Conservation (phyloP, 768 basidiomycete genomes). For the Flagelloscypha sp. region DNA sequence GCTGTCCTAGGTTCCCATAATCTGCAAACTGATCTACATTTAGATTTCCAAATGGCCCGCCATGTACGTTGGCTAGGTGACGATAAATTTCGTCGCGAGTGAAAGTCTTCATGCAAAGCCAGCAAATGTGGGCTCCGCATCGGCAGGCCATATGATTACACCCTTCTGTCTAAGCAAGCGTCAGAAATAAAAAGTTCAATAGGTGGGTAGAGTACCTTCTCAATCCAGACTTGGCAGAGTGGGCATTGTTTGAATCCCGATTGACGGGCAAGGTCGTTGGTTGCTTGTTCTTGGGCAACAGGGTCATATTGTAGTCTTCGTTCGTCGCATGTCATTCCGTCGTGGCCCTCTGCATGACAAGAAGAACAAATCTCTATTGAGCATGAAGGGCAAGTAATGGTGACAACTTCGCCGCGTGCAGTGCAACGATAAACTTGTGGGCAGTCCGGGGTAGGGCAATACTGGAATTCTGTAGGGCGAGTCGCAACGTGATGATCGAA, state of each 20-base stretch:
- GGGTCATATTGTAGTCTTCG: conserved; percentile 23
- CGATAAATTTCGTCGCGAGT: conserved; percentile 18
- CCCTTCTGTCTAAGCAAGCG: conserved; percentile 36
- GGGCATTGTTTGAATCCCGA: conserved; percentile 41
- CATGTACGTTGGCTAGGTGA: conserved; percentile 25
- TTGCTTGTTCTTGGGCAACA: conserved; percentile 33
- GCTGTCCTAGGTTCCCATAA: too few species aligned
- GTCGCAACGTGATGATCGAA: conserved; percentile 11
- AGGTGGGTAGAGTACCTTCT: too few species aligned
- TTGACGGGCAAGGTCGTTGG: conserved; percentile 28
- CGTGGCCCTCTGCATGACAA: conserved; percentile 43
- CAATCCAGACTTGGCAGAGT: conserved; percentile 32
- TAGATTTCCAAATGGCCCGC: conserved; percentile 11
- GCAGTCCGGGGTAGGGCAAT: conserved; percentile 14
- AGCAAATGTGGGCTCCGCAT: conserved; percentile 47
- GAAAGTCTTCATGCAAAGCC: conserved; percentile 44
- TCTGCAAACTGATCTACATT: too few species aligned
- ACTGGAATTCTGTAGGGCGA: conserved; percentile 12
- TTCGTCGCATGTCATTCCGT: conserved; percentile 43
- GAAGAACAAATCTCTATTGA: conserved; percentile 37
- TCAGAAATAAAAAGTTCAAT: too few species aligned
- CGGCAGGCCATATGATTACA: conserved; percentile 49
- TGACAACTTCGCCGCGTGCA: conserved; percentile 4
- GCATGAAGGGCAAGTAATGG: conserved; percentile 40
- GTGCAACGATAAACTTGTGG: conserved; percentile 12